Evolutionary conservation across 768 basidiomycete species (phyloP), one percentile per base, ranked within the genome.

Genomic region (Tulasnella sp.): DNA sequence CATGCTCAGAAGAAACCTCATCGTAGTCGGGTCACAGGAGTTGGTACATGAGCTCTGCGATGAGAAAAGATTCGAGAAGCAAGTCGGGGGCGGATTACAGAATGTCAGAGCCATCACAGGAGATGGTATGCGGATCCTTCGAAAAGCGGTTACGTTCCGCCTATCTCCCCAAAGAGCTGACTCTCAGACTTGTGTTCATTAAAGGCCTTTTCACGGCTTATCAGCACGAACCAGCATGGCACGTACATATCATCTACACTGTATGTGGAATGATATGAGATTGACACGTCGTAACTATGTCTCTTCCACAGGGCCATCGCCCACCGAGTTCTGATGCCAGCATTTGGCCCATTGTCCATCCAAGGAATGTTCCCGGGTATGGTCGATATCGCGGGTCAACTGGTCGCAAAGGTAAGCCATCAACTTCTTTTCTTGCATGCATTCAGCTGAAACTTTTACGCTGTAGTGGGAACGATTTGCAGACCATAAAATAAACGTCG

Each of bases 381-480:
- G 77, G 64, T 70, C 5, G 78, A 78, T 60, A 48, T 21, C n/a
- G 19, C 24, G n/a, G n/a, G n/a, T n/a, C 46, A 48, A 10, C 10
- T 48, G 34, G 34, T 48, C 46, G 19, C 19, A 5, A 21, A 21
- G n/a, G 19, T 48, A n/a, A 48, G n/a, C 46, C n/a, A 21, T 10
- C 24, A 5, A 10, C 46, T 7, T 7, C 19, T 7, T n/a, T 10
- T 7, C 5, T 7, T 5, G 5, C 24, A 48, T 48, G 46, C 7
- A 48, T 48, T 73, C 77, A 42, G 69, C 68, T 4, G 66, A 68
- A 27, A 77, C 78, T 65, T 69, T 78, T 52, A 59, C 75, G 2
- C 63, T 72, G 22, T 76, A 77, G 62, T 76, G 75, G 73, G 73
- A 74, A 62, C 62, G 75, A 34, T 78, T 77, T 59, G 77, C 76